Conservation (phyloP, 1,284 basidiomycete genomes). For the Apiotrichum domesticum region DNA sequence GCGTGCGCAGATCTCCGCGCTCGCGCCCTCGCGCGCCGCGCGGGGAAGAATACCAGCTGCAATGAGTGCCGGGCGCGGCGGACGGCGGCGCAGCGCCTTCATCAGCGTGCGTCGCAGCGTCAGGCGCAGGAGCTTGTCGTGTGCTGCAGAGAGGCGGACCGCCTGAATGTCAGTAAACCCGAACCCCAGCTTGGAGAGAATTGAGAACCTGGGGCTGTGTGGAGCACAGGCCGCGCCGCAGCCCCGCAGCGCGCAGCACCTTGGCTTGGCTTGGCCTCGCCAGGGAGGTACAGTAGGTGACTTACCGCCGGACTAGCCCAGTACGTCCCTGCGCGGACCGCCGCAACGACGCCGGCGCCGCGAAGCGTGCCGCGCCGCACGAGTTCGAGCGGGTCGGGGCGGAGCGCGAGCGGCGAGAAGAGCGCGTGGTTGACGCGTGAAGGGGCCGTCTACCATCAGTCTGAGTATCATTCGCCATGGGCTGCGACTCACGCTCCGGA, state of each 20-base stretch:
- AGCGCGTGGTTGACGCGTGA: constrained; percentile 17
- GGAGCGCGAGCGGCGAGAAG: constrained; percentile 17
- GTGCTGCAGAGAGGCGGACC: constrained; percentile 20
- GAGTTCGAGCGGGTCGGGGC: constrained; percentile 22
- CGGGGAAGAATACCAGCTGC: constrained; percentile 17
- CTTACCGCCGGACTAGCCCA: constrained; percentile 20
- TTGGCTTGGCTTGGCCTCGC: no score
- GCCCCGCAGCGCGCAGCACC: no score
- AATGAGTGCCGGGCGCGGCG: constrained; percentile 10
- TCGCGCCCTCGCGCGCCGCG: background rate
- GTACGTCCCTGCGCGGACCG: constrained; percentile 15
- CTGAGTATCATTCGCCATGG: background rate
- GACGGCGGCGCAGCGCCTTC: constrained; percentile 10
- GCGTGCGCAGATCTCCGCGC: constrained; percentile 13
- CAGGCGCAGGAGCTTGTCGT: constrained; percentile 14
- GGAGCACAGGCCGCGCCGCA: no score
- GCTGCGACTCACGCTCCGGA: constrained; percentile 11
- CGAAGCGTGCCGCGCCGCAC: constrained; percentile 23
- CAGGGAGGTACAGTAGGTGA: background rate
- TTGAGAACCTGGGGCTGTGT: no score
- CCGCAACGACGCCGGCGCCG: constrained; percentile 20
- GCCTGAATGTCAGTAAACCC: constrained; percentile 11
- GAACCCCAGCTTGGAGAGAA: no score
- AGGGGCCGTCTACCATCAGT: constrained; percentile 17
- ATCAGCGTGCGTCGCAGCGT: constrained; percentile 14